Evolutionary conservation across 2,329 filamentous ascomycete genomes (phyloP), one percentile per base, ranked within the genome.

Genomic region (Aspergillus sp.): DNA sequence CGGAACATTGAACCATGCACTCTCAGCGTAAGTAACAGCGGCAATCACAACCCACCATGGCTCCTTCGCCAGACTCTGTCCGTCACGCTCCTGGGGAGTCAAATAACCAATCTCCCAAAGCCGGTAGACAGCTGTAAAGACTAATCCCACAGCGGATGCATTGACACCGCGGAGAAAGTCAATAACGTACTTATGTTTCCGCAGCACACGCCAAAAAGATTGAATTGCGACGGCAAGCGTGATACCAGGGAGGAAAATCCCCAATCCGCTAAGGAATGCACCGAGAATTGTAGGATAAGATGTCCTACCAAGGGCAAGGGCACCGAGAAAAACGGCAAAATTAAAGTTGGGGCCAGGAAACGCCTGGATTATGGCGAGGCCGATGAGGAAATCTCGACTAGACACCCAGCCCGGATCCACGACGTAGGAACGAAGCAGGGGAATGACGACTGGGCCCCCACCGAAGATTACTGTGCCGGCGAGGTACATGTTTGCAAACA

Each of bases 401-500:
- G 82, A 84, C 0, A 92, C 88, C 88, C 88, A 92, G 6, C 86
- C 86, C 24, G 88, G 86, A 0, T 82, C 80, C 0, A 91, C 89
- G 39, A 91, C 78, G 65, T 79, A 79, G 39, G 86, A 82, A 18
- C 85, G 79, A 1, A 89, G 77, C 0, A 89, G 78, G 0, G 87
- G 86, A 49, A 89, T 87, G 0, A 89, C 86, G 0, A 88, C 86
- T 0, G 86, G 86, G 0, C 86, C 86, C 2, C 86, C 86, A 3
- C 86, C 86, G 53, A 87, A 85, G 63, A 87, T 87, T 58, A 88
- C 83, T 1, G 89, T 91, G 0, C 89, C 89, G 0, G 89, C 89
- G 0, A 91, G 84, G 67, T 88, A 91, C 75, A 92, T 84, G 71
- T 90, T 91, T 5, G 87, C 80, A 66, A 92, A 91, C 24, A 92